These are phyloP conservation scores for Entophlyctis luteolus DNA, from an alignment of 192 early-diverging fungal species.

Conservation along the genomic window DNA sequence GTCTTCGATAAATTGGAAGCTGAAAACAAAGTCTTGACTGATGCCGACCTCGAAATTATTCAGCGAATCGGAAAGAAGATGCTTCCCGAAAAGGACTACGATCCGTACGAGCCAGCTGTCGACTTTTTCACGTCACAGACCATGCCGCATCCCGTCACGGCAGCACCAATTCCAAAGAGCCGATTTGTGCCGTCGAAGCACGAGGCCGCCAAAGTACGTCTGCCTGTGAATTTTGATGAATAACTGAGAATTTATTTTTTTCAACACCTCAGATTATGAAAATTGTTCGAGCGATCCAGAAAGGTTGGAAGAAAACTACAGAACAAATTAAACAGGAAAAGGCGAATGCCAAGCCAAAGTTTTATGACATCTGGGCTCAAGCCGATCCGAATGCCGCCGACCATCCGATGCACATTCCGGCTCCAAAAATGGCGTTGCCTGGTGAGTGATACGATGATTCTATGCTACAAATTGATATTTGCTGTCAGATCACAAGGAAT, in stretches of 20 bases:
- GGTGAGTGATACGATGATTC: slow-evolving; percentile 29
- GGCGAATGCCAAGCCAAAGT: slow-evolving; percentile 45
- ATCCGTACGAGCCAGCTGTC: slow-evolving; percentile 83
- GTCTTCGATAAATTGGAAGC: slow-evolving; percentile 78
- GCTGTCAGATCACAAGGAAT: slow-evolving; percentile 68
- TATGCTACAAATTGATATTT: neutral
- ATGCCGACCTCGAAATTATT: slow-evolving; percentile 91
- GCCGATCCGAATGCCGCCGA: slow-evolving; percentile 59
- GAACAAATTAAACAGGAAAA: slow-evolving; percentile 30
- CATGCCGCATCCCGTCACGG: slow-evolving; percentile 72
- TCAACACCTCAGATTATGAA: slow-evolving; percentile 86
- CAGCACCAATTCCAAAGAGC: slow-evolving; percentile 92
- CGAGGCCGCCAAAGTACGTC: slow-evolving; percentile 47
- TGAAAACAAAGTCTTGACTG: slow-evolving; percentile 77
- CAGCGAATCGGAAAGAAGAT: slow-evolving; percentile 75
- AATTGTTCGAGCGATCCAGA: slow-evolving; percentile 92
- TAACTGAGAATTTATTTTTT: neutral
- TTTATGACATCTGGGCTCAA: slow-evolving; percentile 86
- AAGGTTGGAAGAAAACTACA: slow-evolving; percentile 55
- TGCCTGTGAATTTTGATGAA: neutral
- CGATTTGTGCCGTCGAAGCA: slow-evolving; percentile 92
- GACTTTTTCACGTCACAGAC: slow-evolving; percentile 93
- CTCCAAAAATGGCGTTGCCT: slow-evolving; percentile 84
- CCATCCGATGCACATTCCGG: slow-evolving; percentile 73
- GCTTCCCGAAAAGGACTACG: slow-evolving; percentile 78